A percentile compares a stretch with the other conserved stretches of the same genome.
phyloP scores from a whole-genome alignment of 73 alveolate species.

The Diophrys appendiculata region DNA sequence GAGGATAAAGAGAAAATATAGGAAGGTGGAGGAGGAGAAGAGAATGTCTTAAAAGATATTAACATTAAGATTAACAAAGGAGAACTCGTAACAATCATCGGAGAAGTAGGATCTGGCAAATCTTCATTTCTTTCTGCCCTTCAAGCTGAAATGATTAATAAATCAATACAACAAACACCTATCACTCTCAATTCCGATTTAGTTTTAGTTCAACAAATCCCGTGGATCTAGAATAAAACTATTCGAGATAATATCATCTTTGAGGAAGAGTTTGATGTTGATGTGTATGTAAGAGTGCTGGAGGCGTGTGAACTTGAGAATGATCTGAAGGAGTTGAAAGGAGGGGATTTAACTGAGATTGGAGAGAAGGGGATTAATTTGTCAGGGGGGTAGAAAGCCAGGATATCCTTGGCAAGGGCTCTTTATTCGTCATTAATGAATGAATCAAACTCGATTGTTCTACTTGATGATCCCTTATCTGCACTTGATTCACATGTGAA shows the following conservation, averaged over 20 bases:
- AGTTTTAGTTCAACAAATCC: conserved; percentile 57
- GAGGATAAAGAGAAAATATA: too few species aligned
- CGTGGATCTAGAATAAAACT: conserved; percentile 73
- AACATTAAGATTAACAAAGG: conserved; percentile 65
- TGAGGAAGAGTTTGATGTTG: conserved; percentile 45
- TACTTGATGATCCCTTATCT: conserved; percentile 93
- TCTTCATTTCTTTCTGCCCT: conserved; percentile 73
- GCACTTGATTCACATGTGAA: conserved; percentile 93
- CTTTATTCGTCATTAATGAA: conserved; percentile 74
- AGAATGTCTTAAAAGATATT: too few species aligned
- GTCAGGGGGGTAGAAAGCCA: conserved; percentile 80
- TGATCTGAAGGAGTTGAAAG: conserved; percentile 62
- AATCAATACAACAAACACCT: too few species aligned
- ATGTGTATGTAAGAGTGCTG: conserved; percentile 46
- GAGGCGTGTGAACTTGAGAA: conserved; percentile 57
- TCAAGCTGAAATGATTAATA: conserved; percentile 33
- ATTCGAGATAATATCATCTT: conserved; percentile 72
- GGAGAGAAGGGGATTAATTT: conserved; percentile 84
- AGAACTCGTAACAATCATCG: conserved; percentile 83
- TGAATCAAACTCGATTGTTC: conserved; percentile 70
- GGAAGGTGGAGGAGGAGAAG: too few species aligned
- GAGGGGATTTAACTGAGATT: conserved; percentile 64
- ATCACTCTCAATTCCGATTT: conserved; percentile 42
- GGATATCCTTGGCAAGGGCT: conserved; percentile 76
- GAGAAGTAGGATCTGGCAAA: conserved; percentile 96